Evolutionary conservation across 1,284 basidiomycete species (phyloP).

Genomic region (Vanrija humicola): DNA sequence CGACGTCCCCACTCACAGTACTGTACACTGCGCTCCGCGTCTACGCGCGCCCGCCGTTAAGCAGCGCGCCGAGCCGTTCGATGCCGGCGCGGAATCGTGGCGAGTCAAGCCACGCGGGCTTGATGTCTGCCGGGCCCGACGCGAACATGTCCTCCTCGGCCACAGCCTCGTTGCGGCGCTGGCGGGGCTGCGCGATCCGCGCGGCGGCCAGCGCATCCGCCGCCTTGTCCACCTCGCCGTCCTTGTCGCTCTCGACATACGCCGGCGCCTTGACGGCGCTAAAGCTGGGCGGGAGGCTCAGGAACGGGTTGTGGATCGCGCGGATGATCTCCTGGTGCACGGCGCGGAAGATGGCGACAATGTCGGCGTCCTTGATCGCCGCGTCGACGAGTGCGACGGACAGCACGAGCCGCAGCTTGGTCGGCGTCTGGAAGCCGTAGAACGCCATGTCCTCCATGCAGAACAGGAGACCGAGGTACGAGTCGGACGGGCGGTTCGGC

Average conservation of each 20-base stretch:
- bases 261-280: constrained; percentile 11
- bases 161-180: constrained; percentile 11
- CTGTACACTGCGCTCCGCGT: background rate
- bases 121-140: constrained; percentile 35
- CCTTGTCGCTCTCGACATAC: background rate
- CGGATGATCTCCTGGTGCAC: constrained; percentile 44
- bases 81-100: constrained; percentile 34
- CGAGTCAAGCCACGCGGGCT: constrained; percentile 33
- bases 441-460: constrained; percentile 51
- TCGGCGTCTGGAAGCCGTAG: constrained; percentile 48
- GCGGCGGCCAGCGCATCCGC: background rate
- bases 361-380: constrained; percentile 48
- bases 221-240: background rate
- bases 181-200: background rate
- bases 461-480: constrained; percentile 47
- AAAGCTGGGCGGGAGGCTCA: constrained; percentile 32
- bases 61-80: constrained; percentile 32
- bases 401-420: constrained; percentile 45
- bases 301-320: constrained; percentile 43
- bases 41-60: constrained; percentile 26
- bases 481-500: constrained; percentile 43
- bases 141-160: constrained; percentile 33
- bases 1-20: background rate
- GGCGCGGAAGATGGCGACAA: constrained; percentile 47
- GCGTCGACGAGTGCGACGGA: constrained; percentile 48